A percentile compares a stretch with the other conserved stretches of the same genome.
phyloP scores from a whole-genome alignment of 192 early-diverging fungal genomes.

The Entomortierella beljakovae region DNA sequence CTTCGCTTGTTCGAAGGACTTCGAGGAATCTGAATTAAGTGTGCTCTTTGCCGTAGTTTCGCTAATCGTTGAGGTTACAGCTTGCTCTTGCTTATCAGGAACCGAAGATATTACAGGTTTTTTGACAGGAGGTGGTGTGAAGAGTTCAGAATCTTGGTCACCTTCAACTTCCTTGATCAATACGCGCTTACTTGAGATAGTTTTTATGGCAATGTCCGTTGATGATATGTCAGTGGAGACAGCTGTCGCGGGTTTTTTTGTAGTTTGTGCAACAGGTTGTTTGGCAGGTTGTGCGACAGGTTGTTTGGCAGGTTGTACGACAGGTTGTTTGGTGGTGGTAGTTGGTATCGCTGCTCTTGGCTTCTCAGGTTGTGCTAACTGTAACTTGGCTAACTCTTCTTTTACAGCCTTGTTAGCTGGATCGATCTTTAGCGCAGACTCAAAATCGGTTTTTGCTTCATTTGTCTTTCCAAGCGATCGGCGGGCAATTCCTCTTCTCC shows the following conservation, averaged over 20 bases:
- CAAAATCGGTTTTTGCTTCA: constrained; percentile 73
- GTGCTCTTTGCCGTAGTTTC: too few relatives aligned
- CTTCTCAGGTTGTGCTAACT: not conserved
- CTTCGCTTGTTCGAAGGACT: not conserved
- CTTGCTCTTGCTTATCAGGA: not conserved
- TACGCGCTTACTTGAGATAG: constrained; percentile 60
- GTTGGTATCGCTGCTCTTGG: not conserved
- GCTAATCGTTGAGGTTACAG: too few relatives aligned
- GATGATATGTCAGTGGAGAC: not conserved
- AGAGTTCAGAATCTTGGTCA: constrained; percentile 21
- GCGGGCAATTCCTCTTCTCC: constrained; percentile 78
- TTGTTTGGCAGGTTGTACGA: not conserved
- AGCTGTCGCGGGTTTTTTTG: not conserved
- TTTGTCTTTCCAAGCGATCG: constrained; percentile 59
- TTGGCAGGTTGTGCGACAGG: not conserved
- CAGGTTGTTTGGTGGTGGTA: not conserved
- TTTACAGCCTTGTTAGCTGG: constrained; percentile 73
- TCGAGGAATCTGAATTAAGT: not conserved
- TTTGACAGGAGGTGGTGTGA: constrained; percentile 5
- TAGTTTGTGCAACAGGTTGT: not conserved
- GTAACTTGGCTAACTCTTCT: constrained; percentile 66
- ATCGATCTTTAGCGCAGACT: constrained; percentile 71
- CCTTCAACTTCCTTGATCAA: constrained; percentile 67
- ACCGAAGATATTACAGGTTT: not conserved
- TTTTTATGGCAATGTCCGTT: not conserved